Percentiles rank a stretch among this genome's conserved stretches.
Evolutionary conservation across 257 asterid species (phyloP).

Genomic region (Lithospermum erythrorhizon): DNA sequence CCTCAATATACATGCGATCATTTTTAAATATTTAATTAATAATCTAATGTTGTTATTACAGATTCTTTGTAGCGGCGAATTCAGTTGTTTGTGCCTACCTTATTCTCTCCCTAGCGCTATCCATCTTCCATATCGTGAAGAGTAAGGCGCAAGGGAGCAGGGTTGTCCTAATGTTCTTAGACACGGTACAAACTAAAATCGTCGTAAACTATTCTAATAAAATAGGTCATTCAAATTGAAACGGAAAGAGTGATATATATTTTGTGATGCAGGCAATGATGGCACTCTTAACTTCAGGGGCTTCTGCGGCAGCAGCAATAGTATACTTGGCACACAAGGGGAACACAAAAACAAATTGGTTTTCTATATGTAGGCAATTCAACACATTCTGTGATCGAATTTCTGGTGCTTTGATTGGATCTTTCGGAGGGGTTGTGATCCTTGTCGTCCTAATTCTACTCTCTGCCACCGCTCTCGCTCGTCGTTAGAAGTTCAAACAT

Average conservation of each 20-base stretch:
- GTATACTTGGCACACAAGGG: slow-evolving; percentile 62
- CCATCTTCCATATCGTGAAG: slow-evolving; percentile 49
- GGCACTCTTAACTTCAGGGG: slow-evolving; percentile 51
- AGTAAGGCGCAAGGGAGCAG: slow-evolving; percentile 26
- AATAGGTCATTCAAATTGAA: too few relatives aligned
- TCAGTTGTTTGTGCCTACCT: slow-evolving; percentile 52
- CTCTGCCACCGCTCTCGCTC: slow-evolving; percentile 50
- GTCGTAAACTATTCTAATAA: too few relatives aligned
- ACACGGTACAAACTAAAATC: slow-evolving; percentile 29
- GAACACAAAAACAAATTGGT: slow-evolving; percentile 38
- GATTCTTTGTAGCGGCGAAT: slow-evolving; percentile 77
- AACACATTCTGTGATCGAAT: slow-evolving; percentile 56
- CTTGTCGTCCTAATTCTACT: slow-evolving; percentile 40
- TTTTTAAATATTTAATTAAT: neutral
- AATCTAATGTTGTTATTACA: slow-evolving; percentile 11
- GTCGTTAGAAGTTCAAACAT: slow-evolving; percentile 5
- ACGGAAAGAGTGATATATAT: neutral
- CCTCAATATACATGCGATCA: too few relatives aligned
- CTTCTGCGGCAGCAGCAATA: slow-evolving; percentile 71
- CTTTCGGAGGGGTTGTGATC: slow-evolving; percentile 47
- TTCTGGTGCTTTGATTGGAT: slow-evolving; percentile 71
- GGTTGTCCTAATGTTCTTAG: slow-evolving; percentile 40
- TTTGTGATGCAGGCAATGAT: slow-evolving; percentile 38
- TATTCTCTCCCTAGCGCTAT: slow-evolving; percentile 50
- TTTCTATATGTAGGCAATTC: slow-evolving; percentile 45